Evolutionary conservation across 768 basidiomycete species (phyloP), one percentile per base, ranked within the genome.

Genomic region (Serendipita vermifera): DNA sequence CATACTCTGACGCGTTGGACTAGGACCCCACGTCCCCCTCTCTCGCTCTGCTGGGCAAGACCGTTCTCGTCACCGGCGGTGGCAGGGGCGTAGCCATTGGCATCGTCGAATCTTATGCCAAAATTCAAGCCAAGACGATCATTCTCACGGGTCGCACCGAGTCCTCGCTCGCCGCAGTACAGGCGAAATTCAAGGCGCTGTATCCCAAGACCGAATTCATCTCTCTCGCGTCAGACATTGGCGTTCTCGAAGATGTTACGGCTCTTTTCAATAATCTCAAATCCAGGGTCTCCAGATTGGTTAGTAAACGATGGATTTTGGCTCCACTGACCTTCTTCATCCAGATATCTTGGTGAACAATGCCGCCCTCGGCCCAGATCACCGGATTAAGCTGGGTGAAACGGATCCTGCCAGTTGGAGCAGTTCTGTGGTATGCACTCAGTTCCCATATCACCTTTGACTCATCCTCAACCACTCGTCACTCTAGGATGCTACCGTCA

Each of bases 311-410:
- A 2, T 41, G 17, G 39, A 41, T 26, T 6, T 41, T 2, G 1
- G 17, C 6, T 7, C 2, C 15, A 17, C 13, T 2, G 13, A 1
- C 36, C 36, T 17, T 38, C 36, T 38, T 38, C 13, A 20, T 26
- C 15, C 26, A 41, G 39, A 51, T 26, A 26, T 51, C 46, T 29
- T 51, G 20, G 46, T 51, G 5, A 51, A 51, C 22, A 51, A 51
- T 51, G 46, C 46, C 46, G 46, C 5, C 27, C 22, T 51, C 7
- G 24, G 2, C 1, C 5, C n/a, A 20, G 46, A 26, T 9, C 31
- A 20, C 22, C 9, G 46, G 2, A 5, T 7, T 15, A 51, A 26
- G 22, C 9, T 29, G 20, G 46, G 46, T n/a, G 46, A 51, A 9
- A 22, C 46, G 31, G 46, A 51, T 3, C 22, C 31, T 13, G 29